These are phyloP conservation scores for Daldinia vernicosa DNA, from an alignment of 495 filamentous ascomycete genomes.

Conservation along the genomic window DNA sequence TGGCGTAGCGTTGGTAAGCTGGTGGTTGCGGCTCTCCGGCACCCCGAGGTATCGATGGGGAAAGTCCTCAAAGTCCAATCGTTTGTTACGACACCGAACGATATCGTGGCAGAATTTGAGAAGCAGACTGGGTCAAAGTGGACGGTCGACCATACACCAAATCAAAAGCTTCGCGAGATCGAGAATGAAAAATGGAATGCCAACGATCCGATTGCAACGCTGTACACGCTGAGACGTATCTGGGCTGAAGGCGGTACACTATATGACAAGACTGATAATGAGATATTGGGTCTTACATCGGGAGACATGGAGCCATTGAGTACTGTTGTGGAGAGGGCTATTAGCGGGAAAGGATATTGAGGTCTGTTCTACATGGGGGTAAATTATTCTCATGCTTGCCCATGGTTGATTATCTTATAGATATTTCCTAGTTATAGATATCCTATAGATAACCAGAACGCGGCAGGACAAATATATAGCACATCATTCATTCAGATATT, in stretches of 20 bases:
- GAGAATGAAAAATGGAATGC: constrained; percentile 66
- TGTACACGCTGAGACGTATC: constrained; percentile 68
- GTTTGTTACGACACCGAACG: constrained; percentile 69
- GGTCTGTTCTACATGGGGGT: background rate
- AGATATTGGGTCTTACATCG: constrained; percentile 57
- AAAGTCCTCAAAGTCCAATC: constrained; percentile 73
- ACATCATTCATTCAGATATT: too few species aligned
- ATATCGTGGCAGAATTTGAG: constrained; percentile 72
- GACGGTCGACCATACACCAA: constrained; percentile 62
- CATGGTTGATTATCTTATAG: background rate
- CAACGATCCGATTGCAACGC: constrained; percentile 61
- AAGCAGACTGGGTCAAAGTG: constrained; percentile 67
- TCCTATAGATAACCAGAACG: background rate
- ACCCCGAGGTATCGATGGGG: constrained; percentile 61
- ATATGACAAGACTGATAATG: constrained; percentile 73
- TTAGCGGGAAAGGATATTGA: constrained; percentile 43
- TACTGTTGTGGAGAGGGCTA: constrained; percentile 53
- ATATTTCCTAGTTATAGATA: too few species aligned
- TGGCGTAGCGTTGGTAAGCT: constrained; percentile 68
- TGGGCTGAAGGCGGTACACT: constrained; percentile 77
- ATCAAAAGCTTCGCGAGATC: constrained; percentile 59
- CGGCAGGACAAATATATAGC: background rate
- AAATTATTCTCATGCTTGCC: background rate
- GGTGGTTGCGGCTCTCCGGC: constrained; percentile 65
- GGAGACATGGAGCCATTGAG: constrained; percentile 60